Evolutionary conservation across 2,329 filamentous ascomycete species (phyloP).

Genomic region (Colletotrichum zoysiae): DNA sequence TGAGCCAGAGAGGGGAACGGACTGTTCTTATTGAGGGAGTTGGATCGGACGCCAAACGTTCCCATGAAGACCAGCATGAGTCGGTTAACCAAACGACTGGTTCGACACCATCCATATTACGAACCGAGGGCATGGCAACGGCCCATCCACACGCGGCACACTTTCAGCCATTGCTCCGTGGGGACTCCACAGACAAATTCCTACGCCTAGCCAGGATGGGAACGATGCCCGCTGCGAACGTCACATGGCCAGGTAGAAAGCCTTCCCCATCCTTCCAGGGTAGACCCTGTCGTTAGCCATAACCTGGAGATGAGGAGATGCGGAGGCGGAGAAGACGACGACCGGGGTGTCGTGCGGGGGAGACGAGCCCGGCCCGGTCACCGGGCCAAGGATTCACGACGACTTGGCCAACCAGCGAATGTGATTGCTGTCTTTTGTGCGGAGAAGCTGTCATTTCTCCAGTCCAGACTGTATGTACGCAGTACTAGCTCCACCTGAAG

Average conservation of each 20-base stretch:
- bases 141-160: background rate
- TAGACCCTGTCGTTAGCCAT: background rate
- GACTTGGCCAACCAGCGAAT: conserved; percentile 8
- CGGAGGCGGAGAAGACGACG: conserved; percentile 22
- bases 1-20: background rate
- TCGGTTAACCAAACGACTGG: background rate
- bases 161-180: conserved; percentile 5
- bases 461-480: background rate
- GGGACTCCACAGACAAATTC: background rate
- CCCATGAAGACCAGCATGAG: background rate
- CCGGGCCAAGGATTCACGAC: conserved; percentile 9
- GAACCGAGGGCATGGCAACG: background rate
- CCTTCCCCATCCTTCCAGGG: background rate
- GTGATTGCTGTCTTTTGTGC: background rate
- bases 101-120: background rate
- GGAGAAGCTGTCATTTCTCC: background rate
- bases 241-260: background rate
- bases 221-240: background rate
- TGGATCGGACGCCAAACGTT: no score
- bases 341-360: conserved; percentile 37
- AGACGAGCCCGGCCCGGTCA: conserved; percentile 33
- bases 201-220: background rate
- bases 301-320: conserved; percentile 3
- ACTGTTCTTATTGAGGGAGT: background rate
- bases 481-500: background rate